Evolutionary conservation across 768 basidiomycete species (phyloP).

Genomic region (Collybiopsis confluens): DNA sequence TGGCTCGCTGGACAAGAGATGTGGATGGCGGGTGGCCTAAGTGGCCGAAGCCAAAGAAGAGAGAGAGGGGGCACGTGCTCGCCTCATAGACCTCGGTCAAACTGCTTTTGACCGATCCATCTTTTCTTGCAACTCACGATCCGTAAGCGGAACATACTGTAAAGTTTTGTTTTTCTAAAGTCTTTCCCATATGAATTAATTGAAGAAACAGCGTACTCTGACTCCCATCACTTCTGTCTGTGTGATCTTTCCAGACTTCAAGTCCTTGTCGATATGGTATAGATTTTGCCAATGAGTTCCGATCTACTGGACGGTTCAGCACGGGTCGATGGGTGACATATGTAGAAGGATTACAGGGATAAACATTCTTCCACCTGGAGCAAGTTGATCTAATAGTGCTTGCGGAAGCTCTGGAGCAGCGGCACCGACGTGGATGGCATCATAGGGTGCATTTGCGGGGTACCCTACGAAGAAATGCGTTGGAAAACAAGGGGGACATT

Average conservation of each 20-base stretch:
- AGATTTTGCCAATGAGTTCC: slow-evolving; percentile 10
- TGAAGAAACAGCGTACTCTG: slow-evolving; percentile 48
- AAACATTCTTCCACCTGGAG: slow-evolving; percentile 79
- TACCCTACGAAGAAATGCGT: slow-evolving; percentile 29
- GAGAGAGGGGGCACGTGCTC: too few relatives aligned
- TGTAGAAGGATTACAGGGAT: slow-evolving; percentile 77
- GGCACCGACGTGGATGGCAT: slow-evolving; percentile 92
- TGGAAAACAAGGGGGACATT: neutral
- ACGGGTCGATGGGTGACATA: neutral
- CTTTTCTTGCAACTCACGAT: slow-evolving; percentile 38
- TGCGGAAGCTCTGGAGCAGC: slow-evolving; percentile 75
- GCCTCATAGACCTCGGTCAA: too few relatives aligned
- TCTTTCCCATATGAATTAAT: neutral
- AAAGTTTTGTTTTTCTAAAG: neutral
- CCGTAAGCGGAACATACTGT: slow-evolving; percentile 72
- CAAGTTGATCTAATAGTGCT: slow-evolving; percentile 73
- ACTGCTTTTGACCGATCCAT: neutral
- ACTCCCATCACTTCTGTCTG: slow-evolving; percentile 74
- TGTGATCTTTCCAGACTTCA: slow-evolving; percentile 57
- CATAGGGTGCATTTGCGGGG: slow-evolving; percentile 51
- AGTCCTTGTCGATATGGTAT: slow-evolving; percentile 14
- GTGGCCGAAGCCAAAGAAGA: too few relatives aligned
- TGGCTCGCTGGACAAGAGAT: too few relatives aligned
- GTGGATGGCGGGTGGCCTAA: too few relatives aligned
- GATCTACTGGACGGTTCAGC: neutral